Evolutionary conservation across 345 rosid species (phyloP), one percentile per base, ranked within the genome.

Genomic region (Alliaria petiolata): DNA sequence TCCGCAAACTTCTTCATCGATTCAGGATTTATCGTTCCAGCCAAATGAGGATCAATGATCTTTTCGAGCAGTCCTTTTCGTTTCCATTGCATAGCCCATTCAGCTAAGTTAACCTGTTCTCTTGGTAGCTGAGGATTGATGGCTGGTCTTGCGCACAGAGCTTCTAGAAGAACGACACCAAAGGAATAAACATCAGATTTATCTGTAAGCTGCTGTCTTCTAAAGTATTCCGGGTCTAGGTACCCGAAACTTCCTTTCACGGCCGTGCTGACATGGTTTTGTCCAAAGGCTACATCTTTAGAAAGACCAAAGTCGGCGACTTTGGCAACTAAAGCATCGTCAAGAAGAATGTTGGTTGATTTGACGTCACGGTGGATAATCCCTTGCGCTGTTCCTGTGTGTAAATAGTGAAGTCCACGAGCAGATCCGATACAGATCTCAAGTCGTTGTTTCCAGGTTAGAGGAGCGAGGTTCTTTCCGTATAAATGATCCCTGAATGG

Each of bases 381-480:
- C 34, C 96, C 96, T 67, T 90, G 96, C 31, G 96, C 91, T n/a
- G 96, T 87, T 13, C 96, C 96, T 0, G 96, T 89, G 77, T 89
- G 96, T 34, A 89, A 72, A 76, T 89, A 89, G 67, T 89, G 96
- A 68, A 87, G 87, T 46, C 96, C 96, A 0, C 93, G 86, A 13
- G 96, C 96, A 8, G 96, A 69, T 8, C 96, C 96, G 17, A 89
- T 89, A 70, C 79, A 79, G 61, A 89, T 87, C 83, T 90, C 96
- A 5, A 90, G 84, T 61, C 96, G 74, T 22, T 87, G 89, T 70
- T 87, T 87, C 96, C 96, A 90, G 6, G 93, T 57, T 72, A 90
- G 26, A 3, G 91, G 79, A 19, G 91, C 83, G 61, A 86, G 69
- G 33, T 82, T 73, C 79, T 86, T 86, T 5, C 96, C 96, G 69